A percentile compares a stretch with the other conserved stretches of the same genome.
Conservation (phyloP, 768 basidiomycete species). For the Floccularia luteovirens region DNA sequence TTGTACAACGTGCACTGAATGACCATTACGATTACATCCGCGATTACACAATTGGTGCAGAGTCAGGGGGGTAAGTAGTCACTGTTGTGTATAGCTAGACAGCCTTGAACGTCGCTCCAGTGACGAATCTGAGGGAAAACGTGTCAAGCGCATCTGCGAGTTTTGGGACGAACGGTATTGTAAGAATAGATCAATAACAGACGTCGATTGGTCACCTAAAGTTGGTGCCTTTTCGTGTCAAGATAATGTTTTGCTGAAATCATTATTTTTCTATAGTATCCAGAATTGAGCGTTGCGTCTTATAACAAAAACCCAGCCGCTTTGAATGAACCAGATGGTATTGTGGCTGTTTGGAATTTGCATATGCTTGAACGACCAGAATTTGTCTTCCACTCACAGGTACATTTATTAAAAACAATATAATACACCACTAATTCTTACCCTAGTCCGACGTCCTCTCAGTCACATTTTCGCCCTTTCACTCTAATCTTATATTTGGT, state of each 20-base stretch:
- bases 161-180: slow-evolving; percentile 90
- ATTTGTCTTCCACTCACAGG: slow-evolving; percentile 98
- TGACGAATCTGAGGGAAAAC: slow-evolving; percentile 85
- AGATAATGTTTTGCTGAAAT: neutral
- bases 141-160: slow-evolving; percentile 88
- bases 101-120: slow-evolving; percentile 25
- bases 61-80: slow-evolving; percentile 64
- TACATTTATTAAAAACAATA: slow-evolving; percentile 18
- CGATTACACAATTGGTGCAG: slow-evolving; percentile 90
- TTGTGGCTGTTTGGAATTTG: slow-evolving; percentile 96
- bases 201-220: slow-evolving; percentile 97
- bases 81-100: slow-evolving; percentile 1
- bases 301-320: slow-evolving; percentile 97
- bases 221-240: slow-evolving; percentile 26
- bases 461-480: slow-evolving; percentile 95
- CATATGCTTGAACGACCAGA: slow-evolving; percentile 94
- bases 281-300: slow-evolving; percentile 90
- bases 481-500: slow-evolving; percentile 94
- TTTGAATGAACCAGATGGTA: slow-evolving; percentile 92
- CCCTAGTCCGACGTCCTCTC: slow-evolving; percentile 93
- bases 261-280: slow-evolving; percentile 51
- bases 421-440: slow-evolving; percentile 7
- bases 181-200: slow-evolving; percentile 92
- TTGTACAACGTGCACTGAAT: slow-evolving; percentile 89
- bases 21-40: slow-evolving; percentile 96